Evolutionary conservation across 2,329 filamentous ascomycete genomes (phyloP).

Genomic region (Trichoderma breve): DNA sequence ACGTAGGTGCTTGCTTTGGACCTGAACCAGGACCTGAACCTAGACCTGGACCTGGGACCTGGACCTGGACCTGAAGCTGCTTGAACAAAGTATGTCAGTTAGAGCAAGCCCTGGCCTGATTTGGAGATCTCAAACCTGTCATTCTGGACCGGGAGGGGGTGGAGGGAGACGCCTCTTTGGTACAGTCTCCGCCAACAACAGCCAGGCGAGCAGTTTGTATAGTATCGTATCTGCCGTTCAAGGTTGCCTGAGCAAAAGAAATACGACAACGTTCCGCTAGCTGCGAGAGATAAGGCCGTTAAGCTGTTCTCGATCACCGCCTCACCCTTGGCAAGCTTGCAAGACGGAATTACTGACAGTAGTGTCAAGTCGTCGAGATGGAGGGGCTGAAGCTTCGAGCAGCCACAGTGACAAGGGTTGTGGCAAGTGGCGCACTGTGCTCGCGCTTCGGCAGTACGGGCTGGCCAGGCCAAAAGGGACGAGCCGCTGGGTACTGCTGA

Average conservation of each 20-base stretch:
- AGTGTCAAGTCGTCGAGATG: not conserved
- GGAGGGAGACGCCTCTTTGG: not conserved
- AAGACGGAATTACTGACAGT: not conserved
- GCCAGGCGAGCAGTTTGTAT: not conserved
- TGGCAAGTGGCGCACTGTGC: not conserved
- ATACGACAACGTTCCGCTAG: not conserved
- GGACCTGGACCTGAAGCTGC: not conserved
- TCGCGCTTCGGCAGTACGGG: not conserved
- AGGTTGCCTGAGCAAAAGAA: not conserved
- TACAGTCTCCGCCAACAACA: not conserved
- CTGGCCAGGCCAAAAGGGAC: not conserved
- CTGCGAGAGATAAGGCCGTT: not conserved
- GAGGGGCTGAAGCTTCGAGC: slow-evolving; percentile 15
- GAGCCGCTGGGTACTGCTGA: not conserved
- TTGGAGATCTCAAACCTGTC: slow-evolving; percentile 12
- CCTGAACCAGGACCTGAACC: not conserved
- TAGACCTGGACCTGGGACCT: not conserved
- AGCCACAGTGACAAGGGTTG: slow-evolving; percentile 7
- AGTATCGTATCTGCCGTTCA: not conserved
- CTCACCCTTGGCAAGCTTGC: not conserved
- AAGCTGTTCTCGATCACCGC: not conserved
- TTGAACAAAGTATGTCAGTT: not conserved
- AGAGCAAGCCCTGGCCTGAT: not conserved
- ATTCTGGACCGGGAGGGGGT: not conserved
- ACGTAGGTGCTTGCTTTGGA: not conserved